These are phyloP conservation scores for Ochetophila trinervis DNA, from an alignment of 306 rosid genomes.

Conservation along the genomic window DNA sequence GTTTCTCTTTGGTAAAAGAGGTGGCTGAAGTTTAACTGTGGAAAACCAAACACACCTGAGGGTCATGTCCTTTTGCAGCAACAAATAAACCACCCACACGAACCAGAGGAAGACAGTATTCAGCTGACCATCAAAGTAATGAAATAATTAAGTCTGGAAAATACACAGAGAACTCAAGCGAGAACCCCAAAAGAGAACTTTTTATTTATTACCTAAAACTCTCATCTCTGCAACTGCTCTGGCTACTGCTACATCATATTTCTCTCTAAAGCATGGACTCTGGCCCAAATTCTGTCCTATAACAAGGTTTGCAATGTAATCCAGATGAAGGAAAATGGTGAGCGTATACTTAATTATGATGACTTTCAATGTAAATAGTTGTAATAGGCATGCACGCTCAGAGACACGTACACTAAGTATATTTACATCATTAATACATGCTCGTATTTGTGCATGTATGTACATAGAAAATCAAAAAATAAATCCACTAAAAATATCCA, in stretches of 20 bases:
- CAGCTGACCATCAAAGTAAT: slow-evolving; percentile 49
- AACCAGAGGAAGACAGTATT: slow-evolving; percentile 90
- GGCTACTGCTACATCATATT: slow-evolving; percentile 80
- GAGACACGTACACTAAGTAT: no score
- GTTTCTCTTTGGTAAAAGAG: slow-evolving; percentile 4
- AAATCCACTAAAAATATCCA: no score
- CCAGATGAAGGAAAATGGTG: not conserved
- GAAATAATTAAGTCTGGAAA: slow-evolving; percentile 14
- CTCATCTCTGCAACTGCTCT: slow-evolving; percentile 97
- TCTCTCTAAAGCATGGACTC: slow-evolving; percentile 62
- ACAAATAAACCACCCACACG: slow-evolving; percentile 84
- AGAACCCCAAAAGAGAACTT: slow-evolving; percentile 7
- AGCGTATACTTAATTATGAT: not conserved
- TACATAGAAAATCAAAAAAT: not conserved
- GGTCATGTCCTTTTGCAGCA: slow-evolving; percentile 87
- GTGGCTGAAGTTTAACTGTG: slow-evolving; percentile 5
- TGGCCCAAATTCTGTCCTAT: slow-evolving; percentile 83
- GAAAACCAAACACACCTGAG: slow-evolving; percentile 42
- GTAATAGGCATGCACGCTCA: no score
- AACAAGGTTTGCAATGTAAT: slow-evolving; percentile 28
- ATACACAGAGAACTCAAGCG: slow-evolving; percentile 14
- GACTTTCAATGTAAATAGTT: not conserved
- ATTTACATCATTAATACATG: no score
- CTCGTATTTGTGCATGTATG: no score
- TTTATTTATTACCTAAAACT: slow-evolving; percentile 49